Percentiles rank a stretch among this genome's conserved stretches.
Evolutionary conservation across 805 yeast genomes (phyloP).

Genomic region (Candida pini): DNA sequence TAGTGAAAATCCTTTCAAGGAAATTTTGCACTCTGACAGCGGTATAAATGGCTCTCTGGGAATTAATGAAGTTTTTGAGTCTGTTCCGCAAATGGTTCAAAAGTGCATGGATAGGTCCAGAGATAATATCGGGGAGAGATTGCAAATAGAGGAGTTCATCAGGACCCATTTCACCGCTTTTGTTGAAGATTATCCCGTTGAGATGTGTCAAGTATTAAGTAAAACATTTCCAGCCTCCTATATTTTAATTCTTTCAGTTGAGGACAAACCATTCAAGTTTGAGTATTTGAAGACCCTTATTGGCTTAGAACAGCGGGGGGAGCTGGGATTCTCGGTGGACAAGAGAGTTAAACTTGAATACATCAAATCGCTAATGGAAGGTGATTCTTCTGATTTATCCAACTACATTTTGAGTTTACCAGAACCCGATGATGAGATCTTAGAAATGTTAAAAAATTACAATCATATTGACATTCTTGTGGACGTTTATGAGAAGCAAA

Average conservation of each 20-base stretch:
- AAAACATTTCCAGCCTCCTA: constrained; percentile 36
- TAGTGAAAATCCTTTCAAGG: constrained; percentile 1
- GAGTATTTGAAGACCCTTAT: constrained; percentile 32
- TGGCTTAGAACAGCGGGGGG: constrained; percentile 12
- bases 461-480: constrained; percentile 30
- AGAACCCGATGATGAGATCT: constrained; percentile 10
- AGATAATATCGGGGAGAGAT: constrained; percentile 10
- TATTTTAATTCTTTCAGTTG: constrained; percentile 27
- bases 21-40: neutral
- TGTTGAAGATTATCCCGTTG: constrained; percentile 26
- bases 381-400: constrained; percentile 12
- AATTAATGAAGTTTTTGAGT: constrained; percentile 25
- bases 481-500: constrained; percentile 22
- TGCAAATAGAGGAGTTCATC: constrained; percentile 24
- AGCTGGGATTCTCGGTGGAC: constrained; percentile 4
- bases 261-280: constrained; percentile 23
- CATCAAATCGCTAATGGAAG: constrained; percentile 22
- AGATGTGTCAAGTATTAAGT: constrained; percentile 33
- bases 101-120: constrained; percentile 18
- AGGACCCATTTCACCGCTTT: constrained; percentile 25
- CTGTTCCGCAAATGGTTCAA: constrained; percentile 22
- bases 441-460: constrained; percentile 18
- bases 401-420: constrained; percentile 15
- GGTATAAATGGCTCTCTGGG: constrained; percentile 3
- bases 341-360: constrained; percentile 18